These are phyloP conservation scores for Asterophora parasitica DNA, from an alignment of 768 basidiomycete species.

Conservation along the genomic window DNA sequence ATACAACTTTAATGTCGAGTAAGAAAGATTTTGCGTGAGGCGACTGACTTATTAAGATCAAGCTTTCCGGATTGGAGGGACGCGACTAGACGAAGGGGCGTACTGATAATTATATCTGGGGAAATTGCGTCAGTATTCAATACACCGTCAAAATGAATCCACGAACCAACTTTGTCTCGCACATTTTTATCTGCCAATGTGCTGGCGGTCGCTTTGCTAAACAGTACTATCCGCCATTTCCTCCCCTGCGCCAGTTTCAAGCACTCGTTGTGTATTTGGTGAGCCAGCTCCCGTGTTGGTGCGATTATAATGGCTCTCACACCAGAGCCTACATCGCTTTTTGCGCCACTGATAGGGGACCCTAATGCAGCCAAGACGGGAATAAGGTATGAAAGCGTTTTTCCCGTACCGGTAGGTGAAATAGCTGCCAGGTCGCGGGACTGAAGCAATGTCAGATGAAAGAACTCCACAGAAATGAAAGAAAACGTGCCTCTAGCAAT, in stretches of 20 bases:
- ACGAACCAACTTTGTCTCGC: slow-evolving; percentile 71
- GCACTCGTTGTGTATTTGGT: slow-evolving; percentile 92
- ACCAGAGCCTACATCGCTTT: slow-evolving; percentile 45
- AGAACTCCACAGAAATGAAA: neutral
- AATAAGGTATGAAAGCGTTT: slow-evolving; percentile 89
- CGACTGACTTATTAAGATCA: slow-evolving; percentile 65
- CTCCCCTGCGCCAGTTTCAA: slow-evolving; percentile 74
- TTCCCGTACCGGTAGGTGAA: slow-evolving; percentile 96
- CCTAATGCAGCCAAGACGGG: slow-evolving; percentile 66
- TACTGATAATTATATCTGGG: slow-evolving; percentile 86
- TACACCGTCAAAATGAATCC: slow-evolving; percentile 1
- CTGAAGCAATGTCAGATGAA: slow-evolving; percentile 30
- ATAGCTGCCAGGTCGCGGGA: slow-evolving; percentile 86
- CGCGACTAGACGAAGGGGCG: slow-evolving; percentile 83
- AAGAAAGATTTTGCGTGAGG: neutral
- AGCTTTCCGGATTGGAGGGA: slow-evolving; percentile 66
- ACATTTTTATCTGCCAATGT: slow-evolving; percentile 71
- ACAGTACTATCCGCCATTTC: slow-evolving; percentile 78
- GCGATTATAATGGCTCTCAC: slow-evolving; percentile 79
- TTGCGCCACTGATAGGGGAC: slow-evolving; percentile 47
- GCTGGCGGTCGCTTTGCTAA: slow-evolving; percentile 86
- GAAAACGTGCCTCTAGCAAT: slow-evolving; percentile 58
- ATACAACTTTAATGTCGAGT: neutral
- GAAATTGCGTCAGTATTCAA: neutral
- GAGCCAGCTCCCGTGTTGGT: slow-evolving; percentile 93